Evolutionary conservation across 2,329 filamentous ascomycete genomes (phyloP).

Genomic region (Bimuria novae-zelandiae): DNA sequence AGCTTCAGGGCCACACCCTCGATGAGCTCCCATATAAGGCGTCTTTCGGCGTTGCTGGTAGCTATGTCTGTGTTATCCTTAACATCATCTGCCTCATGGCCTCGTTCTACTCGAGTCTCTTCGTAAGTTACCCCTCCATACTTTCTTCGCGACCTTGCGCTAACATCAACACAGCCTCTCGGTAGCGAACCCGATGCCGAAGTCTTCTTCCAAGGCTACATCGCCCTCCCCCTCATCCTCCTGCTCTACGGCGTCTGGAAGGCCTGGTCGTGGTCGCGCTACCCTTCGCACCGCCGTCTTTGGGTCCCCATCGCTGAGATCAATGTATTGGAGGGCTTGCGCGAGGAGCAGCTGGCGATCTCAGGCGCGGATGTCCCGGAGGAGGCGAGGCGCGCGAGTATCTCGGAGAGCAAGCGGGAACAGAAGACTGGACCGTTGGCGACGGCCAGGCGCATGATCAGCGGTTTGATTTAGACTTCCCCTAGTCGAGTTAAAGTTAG

Average conservation of each 20-base stretch:
- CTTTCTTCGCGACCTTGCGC: neutral
- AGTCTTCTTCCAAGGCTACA: slow-evolving; percentile 51
- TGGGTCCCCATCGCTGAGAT: slow-evolving; percentile 37
- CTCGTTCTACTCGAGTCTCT: slow-evolving; percentile 42
- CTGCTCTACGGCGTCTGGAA: slow-evolving; percentile 56
- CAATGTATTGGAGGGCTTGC: slow-evolving; percentile 38
- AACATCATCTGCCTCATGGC: slow-evolving; percentile 43
- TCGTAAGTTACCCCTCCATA: slow-evolving; percentile 5
- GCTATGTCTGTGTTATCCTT: slow-evolving; percentile 39
- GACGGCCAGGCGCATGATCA: neutral
- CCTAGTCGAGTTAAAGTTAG: no score
- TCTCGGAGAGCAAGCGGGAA: neutral
- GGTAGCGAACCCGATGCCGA: slow-evolving; percentile 38
- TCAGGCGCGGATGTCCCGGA: neutral
- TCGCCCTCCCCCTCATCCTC: slow-evolving; percentile 50
- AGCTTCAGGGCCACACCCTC: slow-evolving; percentile 35
- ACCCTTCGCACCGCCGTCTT: slow-evolving; percentile 26
- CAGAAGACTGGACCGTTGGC: neutral
- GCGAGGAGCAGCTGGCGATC: slow-evolving; percentile 18
- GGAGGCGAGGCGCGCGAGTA: slow-evolving; percentile 1
- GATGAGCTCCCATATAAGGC: slow-evolving; percentile 48
- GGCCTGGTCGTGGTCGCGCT: slow-evolving; percentile 29
- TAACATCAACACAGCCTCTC: slow-evolving; percentile 23
- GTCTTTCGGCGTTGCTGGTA: slow-evolving; percentile 43
- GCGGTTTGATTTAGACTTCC: neutral